Conservation (phyloP, 345 rosid species). For the Aquilaria malaccensis region DNA sequence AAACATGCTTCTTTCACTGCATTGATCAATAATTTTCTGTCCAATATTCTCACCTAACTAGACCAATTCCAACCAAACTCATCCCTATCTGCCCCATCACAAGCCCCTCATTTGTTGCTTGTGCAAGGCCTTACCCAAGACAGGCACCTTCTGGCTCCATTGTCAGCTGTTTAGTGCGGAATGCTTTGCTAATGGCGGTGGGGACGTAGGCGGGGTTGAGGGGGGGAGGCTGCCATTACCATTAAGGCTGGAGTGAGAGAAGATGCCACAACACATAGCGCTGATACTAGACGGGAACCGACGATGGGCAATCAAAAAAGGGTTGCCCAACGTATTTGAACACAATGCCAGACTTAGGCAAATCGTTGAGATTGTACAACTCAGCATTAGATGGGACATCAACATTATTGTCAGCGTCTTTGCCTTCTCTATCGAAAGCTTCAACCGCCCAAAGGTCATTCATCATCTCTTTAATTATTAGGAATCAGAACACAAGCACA, state of each 20-base stretch:
- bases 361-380: conserved; percentile 10
- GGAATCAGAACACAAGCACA: no score
- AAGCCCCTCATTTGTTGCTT: no score
- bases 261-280: conserved; percentile 23
- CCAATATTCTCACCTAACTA: no score
- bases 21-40: no score
- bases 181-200: no score
- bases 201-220: background rate
- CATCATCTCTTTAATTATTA: no score
- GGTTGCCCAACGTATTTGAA: conserved; percentile 14
- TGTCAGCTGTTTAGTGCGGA: no score
- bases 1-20: no score
- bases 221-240: conserved; percentile 6
- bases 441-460: conserved; percentile 19
- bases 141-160: no score
- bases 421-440: conserved; percentile 25
- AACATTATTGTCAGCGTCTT: conserved; percentile 17
- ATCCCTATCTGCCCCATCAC: no score
- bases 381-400: conserved; percentile 21
- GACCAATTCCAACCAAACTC: no score
- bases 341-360: conserved; percentile 21
- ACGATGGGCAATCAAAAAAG: conserved; percentile 19
- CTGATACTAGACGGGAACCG: conserved; percentile 23
- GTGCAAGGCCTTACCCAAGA: no score
- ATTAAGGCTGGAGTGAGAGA: conserved; percentile 11